Percentiles rank a stretch among this genome's conserved stretches.
phyloP scores from a whole-genome alignment of 345 rosid genomes.

The Eucalyptus marginata region DNA sequence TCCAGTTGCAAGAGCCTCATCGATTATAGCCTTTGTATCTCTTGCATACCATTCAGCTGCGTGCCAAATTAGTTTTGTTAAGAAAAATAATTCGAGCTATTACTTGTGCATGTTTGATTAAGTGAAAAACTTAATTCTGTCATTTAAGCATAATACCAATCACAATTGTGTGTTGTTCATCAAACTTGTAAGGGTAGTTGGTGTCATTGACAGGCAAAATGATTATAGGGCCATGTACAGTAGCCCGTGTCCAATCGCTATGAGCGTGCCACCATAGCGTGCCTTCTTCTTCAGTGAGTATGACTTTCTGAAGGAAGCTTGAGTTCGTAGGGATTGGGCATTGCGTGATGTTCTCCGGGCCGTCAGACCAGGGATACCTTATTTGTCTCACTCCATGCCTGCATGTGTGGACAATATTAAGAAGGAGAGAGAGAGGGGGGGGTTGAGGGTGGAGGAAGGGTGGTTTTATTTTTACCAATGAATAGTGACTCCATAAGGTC shows the following conservation, averaged over 20 bases:
- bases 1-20: not conserved
- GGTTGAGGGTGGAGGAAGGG: not conserved
- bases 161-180: not conserved
- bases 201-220: not conserved
- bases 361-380: not conserved
- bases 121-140: not conserved
- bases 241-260: not conserved
- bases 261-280: not conserved
- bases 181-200: not conserved
- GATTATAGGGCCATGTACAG: not conserved
- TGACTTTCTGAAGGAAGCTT: not conserved
- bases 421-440: not conserved
- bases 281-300: not conserved
- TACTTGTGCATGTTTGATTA: not conserved
- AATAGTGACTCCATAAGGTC: not conserved
- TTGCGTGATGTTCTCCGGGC: not conserved
- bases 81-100: not conserved
- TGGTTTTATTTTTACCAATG: not conserved
- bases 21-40: not conserved
- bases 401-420: not conserved
- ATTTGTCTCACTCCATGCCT: not conserved
- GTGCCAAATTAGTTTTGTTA: not conserved
- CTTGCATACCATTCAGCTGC: not conserved
- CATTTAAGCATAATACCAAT: not conserved
- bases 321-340: not conserved